Base-by-base conservation (phyloP, 2,329 filamentous ascomycete genomes). In the Laburnicola sp. region DNA sequence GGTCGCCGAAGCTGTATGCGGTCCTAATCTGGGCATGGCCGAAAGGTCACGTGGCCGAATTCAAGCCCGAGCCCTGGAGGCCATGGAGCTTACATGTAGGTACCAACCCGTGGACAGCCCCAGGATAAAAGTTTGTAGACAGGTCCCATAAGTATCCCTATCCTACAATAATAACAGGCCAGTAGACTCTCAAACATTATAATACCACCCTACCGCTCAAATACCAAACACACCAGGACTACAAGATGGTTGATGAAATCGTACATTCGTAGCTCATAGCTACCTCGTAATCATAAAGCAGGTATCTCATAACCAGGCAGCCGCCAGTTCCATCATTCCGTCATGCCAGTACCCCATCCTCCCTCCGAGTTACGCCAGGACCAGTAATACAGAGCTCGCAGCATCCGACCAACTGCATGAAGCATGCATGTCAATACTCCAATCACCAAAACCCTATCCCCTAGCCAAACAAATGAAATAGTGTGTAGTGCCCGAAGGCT, bases 221-320 rank as follows among this genome's bases (percentile, higher is more conserved):
- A 21, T 21, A 22, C 10, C 35, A 38, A 38, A 22, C 9, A n/a
- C 16, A 7, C 16, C 16, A 16, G 16, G 16, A 16, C 16, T 16
- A 16, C 16, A 5, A 40, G 23, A 31, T 41, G 26, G 38, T 23
- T 43, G 9, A 40, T 38, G 39, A 58, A 53, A 38, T 57, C 57
- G 36, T 68, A 60, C 50, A 66, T 64, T 62, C 66, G 60, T 64
- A 62, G 54, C 40, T 62, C 65, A 63, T 66, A 53, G 55, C 52
- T 65, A 60, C 56, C 53, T 64, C 54, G 44, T 35, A 48, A 46
- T 51, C 27, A 42, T 51, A 30, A 51, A 27, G 26, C 41, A 28
- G 42, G 25, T 28, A 44, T 39, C 46, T 35, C 40, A 39, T 40
- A 30, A 30, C 44, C 28, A 30, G 10, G 36, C 37, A 52, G 39